These are phyloP conservation scores for Micractinium sp. DNA, from an alignment of 139 green algal genomes.

Conservation along the genomic window DNA sequence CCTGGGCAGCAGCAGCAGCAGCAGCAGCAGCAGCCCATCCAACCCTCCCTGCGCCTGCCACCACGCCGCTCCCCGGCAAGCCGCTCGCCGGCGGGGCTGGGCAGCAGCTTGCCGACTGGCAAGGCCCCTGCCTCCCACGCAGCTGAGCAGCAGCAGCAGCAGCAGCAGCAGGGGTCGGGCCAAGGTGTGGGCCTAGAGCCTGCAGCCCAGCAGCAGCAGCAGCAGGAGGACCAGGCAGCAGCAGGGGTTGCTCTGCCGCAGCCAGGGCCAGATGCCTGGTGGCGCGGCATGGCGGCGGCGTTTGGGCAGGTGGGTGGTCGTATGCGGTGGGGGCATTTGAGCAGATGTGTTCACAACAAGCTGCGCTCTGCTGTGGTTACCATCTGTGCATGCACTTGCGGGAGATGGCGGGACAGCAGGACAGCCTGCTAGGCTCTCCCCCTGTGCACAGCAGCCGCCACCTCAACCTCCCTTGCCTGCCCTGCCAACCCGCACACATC, in stretches of 20 bases:
- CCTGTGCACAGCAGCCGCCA: neutral
- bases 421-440: too few relatives aligned
- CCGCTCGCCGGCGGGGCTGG: neutral
- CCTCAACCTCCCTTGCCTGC: neutral
- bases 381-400: too few relatives aligned
- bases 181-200: neutral
- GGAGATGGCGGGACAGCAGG: too few relatives aligned
- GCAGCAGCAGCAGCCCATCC: neutral
- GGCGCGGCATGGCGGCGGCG: neutral
- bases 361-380: too few relatives aligned
- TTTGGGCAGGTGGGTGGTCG: neutral
- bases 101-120: neutral
- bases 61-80: neutral
- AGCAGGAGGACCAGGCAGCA: neutral
- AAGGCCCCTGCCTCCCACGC: neutral
- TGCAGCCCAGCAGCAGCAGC: neutral
- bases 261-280: neutral
- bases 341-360: too few relatives aligned
- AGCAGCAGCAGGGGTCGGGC: neutral
- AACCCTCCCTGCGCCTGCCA: constrained; percentile 9
- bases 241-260: neutral
- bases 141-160: neutral
- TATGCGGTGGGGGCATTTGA: too few relatives aligned
- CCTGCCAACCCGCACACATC: too few relatives aligned
- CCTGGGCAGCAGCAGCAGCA: neutral